Percentiles rank a stretch among this genome's conserved stretches.
These are phyloP conservation scores for Malus asiatica DNA, from an alignment of 306 rosid species.

Conservation along the genomic window DNA sequence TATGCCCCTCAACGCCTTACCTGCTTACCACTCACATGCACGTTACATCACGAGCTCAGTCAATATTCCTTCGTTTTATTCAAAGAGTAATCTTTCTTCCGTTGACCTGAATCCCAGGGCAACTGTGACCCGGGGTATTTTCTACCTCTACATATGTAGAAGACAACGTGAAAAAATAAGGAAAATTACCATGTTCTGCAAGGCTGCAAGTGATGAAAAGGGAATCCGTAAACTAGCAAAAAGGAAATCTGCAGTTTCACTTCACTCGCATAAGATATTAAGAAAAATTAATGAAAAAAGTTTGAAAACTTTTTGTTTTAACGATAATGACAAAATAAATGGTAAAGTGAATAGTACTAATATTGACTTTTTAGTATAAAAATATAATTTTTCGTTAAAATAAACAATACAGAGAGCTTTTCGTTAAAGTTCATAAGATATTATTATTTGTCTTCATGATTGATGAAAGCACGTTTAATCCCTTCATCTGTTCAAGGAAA, in stretches of 20 bases:
- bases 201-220: neutral
- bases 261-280: neutral
- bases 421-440: no score
- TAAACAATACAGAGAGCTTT: fast-evolving
- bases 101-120: neutral
- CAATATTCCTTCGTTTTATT: neutral
- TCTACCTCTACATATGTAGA: neutral
- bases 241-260: neutral
- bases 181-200: neutral
- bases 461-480: neutral
- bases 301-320: no score
- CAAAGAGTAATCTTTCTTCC: neutral
- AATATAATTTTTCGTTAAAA: no score
- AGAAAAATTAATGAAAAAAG: no score
- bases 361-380: no score
- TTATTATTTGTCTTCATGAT: neutral
- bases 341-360: no score
- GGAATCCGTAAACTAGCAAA: no score
- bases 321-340: no score
- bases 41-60: neutral
- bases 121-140: neutral
- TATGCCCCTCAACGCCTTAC: neutral
- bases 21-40: neutral
- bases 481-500: neutral
- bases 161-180: neutral